Evolutionary conservation across 345 rosid genomes (phyloP).

Genomic region (Passiflora organensis): DNA sequence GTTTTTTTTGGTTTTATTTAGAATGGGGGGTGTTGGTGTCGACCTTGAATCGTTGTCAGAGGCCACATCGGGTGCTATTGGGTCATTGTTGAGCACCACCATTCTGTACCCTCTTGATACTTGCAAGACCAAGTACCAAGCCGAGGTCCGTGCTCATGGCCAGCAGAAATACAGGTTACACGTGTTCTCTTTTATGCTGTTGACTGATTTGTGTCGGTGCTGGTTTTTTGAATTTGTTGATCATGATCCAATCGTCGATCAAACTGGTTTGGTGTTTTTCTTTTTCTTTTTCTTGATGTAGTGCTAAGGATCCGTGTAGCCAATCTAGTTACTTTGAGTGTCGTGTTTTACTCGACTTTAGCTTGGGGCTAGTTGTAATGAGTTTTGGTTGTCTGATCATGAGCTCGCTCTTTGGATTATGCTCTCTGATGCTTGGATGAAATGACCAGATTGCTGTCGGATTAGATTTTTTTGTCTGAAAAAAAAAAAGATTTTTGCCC

Average conservation of each 20-base stretch:
- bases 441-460: no score
- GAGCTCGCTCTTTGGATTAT: no score
- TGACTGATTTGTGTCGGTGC: no score
- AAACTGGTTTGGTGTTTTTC: not conserved
- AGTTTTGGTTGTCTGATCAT: no score
- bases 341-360: no score
- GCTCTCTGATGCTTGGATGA: no score
- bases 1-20: not conserved
- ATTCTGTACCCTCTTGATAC: constrained; percentile 94
- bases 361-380: no score
- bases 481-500: no score
- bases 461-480: no score
- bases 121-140: constrained; percentile 90
- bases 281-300: not conserved
- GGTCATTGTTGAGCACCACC: constrained; percentile 91
- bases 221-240: no score
- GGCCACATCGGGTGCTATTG: constrained; percentile 94
- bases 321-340: no score
- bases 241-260: constrained; percentile 8
- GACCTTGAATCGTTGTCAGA: constrained; percentile 81
- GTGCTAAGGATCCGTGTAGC: no score
- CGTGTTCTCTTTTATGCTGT: not conserved
- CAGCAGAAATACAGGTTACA: constrained; percentile 73
- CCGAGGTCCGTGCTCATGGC: constrained; percentile 68
- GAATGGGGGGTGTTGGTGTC: constrained; percentile 38